Base-by-base conservation (phyloP, 352 stramenopile species). In the Halophytophthora polymorphica region DNA sequence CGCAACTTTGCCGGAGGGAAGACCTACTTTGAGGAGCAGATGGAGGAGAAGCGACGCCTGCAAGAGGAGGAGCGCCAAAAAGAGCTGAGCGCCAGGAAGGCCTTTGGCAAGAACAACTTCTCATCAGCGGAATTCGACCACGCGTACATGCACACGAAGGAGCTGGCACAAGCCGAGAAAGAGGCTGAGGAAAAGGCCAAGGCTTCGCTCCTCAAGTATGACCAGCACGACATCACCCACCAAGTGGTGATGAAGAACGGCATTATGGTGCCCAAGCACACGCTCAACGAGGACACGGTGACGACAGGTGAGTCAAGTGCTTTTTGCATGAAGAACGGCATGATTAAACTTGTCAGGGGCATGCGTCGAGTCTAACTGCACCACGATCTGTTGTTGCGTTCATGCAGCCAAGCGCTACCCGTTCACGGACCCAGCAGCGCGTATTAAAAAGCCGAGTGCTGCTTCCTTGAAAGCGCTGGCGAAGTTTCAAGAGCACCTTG, bases 201-300 rank as follows among this genome's bases (percentile, higher is more conserved):
- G 51, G 69, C 64, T 0, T 58, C 64, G 31, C 54, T 86, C 5
- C 56, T 73, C 12, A 69, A 86, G 47, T 86, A 72, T 49, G 74
- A 76, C n/a, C 68, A 80, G 60, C 68, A 72, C 21, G 64, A 86
- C 29, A 59, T 77, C 2, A 64, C 65, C 4, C 71, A 86, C 39
- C 66, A 86, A 38, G 74, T 77, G 61, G 53, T 72, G 11, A 86
- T 88, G 77, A 72, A 69, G 34, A 88, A 88, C 42, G 77, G 77
- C 22, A 57, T 86, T 3, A 70, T 69, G 51, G 56, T 82, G 17
- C 64, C 56, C 1, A 78, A 86, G 53, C 52, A 61, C 19, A 31
- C 61, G 37, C n/a, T 11, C 4, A 31, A 8, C 25, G 4, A 31
- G 8, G 25, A 4, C 11, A 38, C 4, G 6, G 11, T 3, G 6